Percentiles rank a stretch among this genome's conserved stretches.
phyloP scores from a whole-genome alignment of 75 land plant genomes.

The Ceratopteris richardii region DNA sequence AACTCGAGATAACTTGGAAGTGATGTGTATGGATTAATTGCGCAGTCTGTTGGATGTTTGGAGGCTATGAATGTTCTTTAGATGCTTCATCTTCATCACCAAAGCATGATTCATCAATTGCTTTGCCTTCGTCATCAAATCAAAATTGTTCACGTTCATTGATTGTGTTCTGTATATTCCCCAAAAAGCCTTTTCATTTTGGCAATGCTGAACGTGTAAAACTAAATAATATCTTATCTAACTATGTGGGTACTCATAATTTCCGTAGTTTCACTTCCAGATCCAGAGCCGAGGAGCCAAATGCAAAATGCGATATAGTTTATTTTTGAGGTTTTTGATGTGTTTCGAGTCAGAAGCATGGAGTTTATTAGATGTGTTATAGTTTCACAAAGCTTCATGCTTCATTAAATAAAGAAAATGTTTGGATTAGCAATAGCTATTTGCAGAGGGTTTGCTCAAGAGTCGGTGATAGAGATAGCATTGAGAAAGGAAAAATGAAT shows the following conservation, averaged over 20 bases:
- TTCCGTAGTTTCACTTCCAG: constrained; percentile 91
- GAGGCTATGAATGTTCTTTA: neutral
- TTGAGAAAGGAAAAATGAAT: constrained; percentile 58
- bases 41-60: too few species aligned
- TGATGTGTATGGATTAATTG: too few species aligned
- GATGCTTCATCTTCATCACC: neutral
- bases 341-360: constrained; percentile 48
- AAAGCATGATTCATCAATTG: neutral
- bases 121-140: neutral
- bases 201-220: constrained; percentile 55
- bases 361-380: constrained; percentile 86
- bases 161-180: too few species aligned
- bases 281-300: constrained; percentile 79
- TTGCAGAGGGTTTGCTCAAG: constrained; percentile 81
- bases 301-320: constrained; percentile 65
- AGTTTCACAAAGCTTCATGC: constrained; percentile 95
- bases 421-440: constrained; percentile 85
- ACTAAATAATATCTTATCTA: constrained; percentile 50
- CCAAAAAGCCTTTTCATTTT: constrained; percentile 37
- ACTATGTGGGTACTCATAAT: constrained; percentile 78
- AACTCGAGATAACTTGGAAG: too few species aligned
- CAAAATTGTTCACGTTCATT: too few species aligned
- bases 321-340: constrained; percentile 57
- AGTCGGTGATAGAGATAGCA: constrained; percentile 55
- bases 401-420: constrained; percentile 96